Evolutionary conservation across 495 filamentous ascomycete species (phyloP).

Genomic region (Annulohypoxylon moriforme): DNA sequence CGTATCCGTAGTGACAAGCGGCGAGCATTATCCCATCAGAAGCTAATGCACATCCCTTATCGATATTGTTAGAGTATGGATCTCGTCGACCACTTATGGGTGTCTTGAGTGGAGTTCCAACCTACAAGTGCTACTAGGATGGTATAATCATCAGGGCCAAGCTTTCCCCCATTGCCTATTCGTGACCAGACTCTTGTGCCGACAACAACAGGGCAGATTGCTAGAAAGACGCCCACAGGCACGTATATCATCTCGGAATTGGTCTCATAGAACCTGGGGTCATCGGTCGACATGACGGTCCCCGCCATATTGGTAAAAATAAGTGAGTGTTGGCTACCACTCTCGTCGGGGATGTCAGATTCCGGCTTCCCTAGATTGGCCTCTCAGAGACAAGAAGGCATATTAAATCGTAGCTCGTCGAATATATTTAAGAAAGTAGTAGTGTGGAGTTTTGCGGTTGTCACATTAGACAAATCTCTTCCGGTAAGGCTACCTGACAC

Average conservation of each 20-base stretch:
- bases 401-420: neutral
- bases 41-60: constrained; percentile 37
- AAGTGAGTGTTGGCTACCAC: neutral
- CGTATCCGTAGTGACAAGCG: constrained; percentile 47
- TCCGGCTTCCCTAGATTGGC: neutral
- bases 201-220: constrained; percentile 43
- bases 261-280: constrained; percentile 18
- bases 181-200: constrained; percentile 44
- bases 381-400: neutral
- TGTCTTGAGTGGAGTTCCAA: neutral
- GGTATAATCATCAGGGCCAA: constrained; percentile 48
- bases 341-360: neutral
- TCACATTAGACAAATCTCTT: neutral
- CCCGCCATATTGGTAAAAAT: neutral
- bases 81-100: neutral
- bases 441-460: neutral
- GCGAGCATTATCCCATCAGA: constrained; percentile 47
- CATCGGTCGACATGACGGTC: neutral
- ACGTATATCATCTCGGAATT: constrained; percentile 41
- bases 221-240: constrained; percentile 42
- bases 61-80: neutral
- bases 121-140: constrained; percentile 48
- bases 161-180: constrained; percentile 35
- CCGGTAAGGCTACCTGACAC: neutral
- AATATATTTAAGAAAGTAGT: neutral